Evolutionary conservation across 352 stramenopile genomes (phyloP).

Genomic region (Globisporangium parvum): DNA sequence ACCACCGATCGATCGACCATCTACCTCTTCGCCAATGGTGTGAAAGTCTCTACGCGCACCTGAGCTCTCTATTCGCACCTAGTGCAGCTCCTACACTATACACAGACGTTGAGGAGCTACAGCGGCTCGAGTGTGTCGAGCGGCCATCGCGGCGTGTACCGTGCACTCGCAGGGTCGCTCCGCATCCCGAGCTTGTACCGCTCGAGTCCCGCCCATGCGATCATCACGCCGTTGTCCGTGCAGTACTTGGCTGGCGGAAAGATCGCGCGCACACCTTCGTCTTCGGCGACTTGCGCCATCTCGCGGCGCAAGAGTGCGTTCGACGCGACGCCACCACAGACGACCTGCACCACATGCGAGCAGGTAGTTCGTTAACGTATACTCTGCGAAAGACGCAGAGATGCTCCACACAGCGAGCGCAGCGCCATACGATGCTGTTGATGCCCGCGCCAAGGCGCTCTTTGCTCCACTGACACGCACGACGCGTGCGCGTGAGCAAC

Average conservation of each 20-base stretch:
- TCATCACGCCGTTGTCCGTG: conserved; percentile 98
- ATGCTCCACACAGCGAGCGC: not conserved
- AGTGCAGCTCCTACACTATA: not conserved
- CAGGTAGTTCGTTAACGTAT: not conserved
- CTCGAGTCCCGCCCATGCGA: conserved; percentile 92
- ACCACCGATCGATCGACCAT: not conserved
- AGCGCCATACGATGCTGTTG: conserved; percentile 63
- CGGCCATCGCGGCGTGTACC: conserved; percentile 75
- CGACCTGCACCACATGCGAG: conserved; percentile 42
- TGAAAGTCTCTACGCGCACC: not conserved
- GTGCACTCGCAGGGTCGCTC: conserved; percentile 37
- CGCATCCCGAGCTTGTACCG: conserved; percentile 46
- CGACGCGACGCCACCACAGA: conserved; percentile 96
- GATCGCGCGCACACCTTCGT: conserved; percentile 39
- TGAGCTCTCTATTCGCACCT: not conserved
- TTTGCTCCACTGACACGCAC: conserved; percentile 83
- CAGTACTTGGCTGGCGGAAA: conserved; percentile 87
- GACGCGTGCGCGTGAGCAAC: conserved; percentile 66
- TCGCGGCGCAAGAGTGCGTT: conserved; percentile 92
- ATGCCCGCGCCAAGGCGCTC: conserved; percentile 39
- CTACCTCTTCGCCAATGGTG: not conserved
- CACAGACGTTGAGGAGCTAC: conserved; percentile 7
- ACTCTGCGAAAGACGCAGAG: no score
- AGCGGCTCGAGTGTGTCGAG: conserved; percentile 55
- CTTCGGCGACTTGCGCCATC: conserved; percentile 55